These are phyloP conservation scores for Rhipidocladum racemiflorum DNA, from an alignment of 176 grass and related monocot genomes.

Conservation along the genomic window DNA sequence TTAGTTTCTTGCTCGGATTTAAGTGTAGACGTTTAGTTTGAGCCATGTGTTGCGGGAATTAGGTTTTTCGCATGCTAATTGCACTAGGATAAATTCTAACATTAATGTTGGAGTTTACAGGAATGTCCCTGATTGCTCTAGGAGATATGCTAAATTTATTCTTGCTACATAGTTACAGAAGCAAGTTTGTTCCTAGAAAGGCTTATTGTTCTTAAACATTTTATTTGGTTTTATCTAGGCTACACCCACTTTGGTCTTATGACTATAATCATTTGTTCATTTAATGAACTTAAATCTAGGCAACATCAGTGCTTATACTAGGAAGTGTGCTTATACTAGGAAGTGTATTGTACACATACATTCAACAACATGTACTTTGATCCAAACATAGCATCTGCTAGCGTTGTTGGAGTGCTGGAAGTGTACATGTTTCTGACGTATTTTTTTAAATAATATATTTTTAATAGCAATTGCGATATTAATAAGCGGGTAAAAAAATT, in stretches of 20 bases:
- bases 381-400: neutral
- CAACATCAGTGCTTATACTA: neutral
- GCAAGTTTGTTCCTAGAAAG: neutral
- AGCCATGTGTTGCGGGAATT: neutral
- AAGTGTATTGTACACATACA: neutral
- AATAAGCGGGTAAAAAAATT: no score
- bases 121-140: neutral
- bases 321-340: neutral
- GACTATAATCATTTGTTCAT: neutral
- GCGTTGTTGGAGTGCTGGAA: neutral
- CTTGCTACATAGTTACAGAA: neutral
- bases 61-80: neutral
- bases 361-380: neutral
- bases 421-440: constrained; percentile 6
- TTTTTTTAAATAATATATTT: no score
- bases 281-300: constrained; percentile 4
- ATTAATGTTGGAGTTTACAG: neutral
- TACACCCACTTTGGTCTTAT: neutral
- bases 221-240: constrained; percentile 1
- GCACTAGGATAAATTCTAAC: neutral
- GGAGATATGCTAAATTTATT: constrained; percentile 3
- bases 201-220: constrained; percentile 9
- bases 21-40: neutral
- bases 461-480: no score
- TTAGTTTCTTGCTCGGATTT: constrained; percentile 17